phyloP scores from a whole-genome alignment of 2,329 filamentous ascomycete species.

The Dothistroma septosporum region DNA sequence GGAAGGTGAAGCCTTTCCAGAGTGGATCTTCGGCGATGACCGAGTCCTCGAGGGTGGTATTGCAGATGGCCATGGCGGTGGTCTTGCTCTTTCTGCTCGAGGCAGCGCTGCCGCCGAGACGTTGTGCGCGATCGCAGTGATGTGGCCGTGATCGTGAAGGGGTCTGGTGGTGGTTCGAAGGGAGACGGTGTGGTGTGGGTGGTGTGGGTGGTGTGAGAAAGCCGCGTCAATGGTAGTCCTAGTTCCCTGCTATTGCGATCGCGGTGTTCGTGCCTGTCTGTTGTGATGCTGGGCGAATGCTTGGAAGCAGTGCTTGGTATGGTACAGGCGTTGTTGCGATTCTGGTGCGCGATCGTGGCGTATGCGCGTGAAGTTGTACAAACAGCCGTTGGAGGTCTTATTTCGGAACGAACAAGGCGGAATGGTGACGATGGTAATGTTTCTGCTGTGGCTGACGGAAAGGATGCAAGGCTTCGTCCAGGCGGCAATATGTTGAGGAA shows the following conservation, averaged over 20 bases:
- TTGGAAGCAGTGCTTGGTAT: neutral
- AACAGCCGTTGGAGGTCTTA: neutral
- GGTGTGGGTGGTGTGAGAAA: neutral
- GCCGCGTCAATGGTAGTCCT: neutral
- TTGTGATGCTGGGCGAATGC: neutral
- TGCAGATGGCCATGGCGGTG: constrained; percentile 38
- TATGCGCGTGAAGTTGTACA: neutral
- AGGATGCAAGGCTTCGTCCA: too few relatives aligned
- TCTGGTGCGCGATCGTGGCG: neutral
- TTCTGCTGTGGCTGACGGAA: neutral
- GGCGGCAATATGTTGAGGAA: neutral
- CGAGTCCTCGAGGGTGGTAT: constrained; percentile 47
- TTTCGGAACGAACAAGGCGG: neutral
- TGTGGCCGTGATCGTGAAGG: neutral
- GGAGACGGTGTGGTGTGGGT: neutral
- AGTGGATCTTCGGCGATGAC: constrained; percentile 45
- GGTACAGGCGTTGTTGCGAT: neutral
- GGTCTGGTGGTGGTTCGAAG: neutral
- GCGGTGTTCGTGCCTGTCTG: neutral
- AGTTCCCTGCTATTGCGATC: neutral
- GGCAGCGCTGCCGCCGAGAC: neutral
- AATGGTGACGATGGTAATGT: neutral
- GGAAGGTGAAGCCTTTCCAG: constrained; percentile 54
- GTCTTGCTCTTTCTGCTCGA: neutral
- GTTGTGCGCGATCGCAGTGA: neutral